Percentiles rank a stretch among this genome's conserved stretches.
Conservation (phyloP, 805 yeast genomes). For the Candida endomychidarum region DNA sequence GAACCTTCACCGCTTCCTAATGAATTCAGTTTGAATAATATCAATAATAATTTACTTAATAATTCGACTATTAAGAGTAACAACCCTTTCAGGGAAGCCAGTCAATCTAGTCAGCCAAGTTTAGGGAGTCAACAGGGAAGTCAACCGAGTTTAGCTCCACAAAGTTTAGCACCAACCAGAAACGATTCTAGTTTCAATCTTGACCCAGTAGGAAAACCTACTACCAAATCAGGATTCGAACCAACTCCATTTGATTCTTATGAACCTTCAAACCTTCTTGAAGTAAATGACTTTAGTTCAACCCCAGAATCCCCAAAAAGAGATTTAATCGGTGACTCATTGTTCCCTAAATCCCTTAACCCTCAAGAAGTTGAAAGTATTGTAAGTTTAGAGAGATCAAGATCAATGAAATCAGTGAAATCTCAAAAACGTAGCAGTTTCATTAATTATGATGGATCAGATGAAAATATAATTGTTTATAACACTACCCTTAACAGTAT, state of each 20-base stretch:
- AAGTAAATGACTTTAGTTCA: no score
- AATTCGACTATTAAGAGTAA: slow-evolving; percentile 9
- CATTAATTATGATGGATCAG: slow-evolving; percentile 40
- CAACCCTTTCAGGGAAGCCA: slow-evolving; percentile 15
- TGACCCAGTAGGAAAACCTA: not conserved
- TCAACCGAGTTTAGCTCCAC: no score
- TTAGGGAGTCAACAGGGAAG: no score
- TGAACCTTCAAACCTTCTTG: not conserved
- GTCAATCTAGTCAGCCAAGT: no score
- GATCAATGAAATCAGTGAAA: slow-evolving; percentile 55
- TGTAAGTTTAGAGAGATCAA: slow-evolving; percentile 65
- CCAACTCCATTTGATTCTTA: not conserved
- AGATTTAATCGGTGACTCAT: slow-evolving; percentile 44
- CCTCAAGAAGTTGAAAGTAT: slow-evolving; percentile 73
- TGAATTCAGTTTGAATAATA: not conserved
- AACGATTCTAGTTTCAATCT: no score
- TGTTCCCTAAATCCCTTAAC: slow-evolving; percentile 70
- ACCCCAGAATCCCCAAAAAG: slow-evolving; percentile 36
- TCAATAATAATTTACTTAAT: not conserved
- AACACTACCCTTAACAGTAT: slow-evolving; percentile 12
- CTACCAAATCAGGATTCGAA: not conserved
- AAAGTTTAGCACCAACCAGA: no score
- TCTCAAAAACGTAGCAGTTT: slow-evolving; percentile 38
- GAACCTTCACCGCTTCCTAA: slow-evolving; percentile 21
- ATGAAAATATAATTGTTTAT: slow-evolving; percentile 37